These are phyloP conservation scores for Przewalskia tangutica DNA, from an alignment of 257 asterid genomes.

Conservation along the genomic window DNA sequence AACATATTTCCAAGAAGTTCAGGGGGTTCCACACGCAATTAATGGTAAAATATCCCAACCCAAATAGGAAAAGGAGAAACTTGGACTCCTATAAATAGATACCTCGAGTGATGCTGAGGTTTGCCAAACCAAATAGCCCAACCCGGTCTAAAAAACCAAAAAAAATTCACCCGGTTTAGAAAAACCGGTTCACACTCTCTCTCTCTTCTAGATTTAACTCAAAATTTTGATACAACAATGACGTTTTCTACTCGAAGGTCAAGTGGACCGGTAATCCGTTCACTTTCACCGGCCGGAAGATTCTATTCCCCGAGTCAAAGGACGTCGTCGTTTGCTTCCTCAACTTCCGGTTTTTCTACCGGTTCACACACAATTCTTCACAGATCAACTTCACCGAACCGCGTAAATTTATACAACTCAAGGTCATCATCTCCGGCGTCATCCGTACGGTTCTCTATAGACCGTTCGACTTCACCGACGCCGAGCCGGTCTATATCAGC, in stretches of 20 bases:
- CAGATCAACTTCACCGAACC: background rate
- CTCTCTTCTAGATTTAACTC: background rate
- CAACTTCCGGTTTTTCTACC: conserved; percentile 2
- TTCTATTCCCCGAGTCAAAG: background rate
- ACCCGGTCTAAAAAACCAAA: background rate
- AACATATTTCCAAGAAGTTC: background rate
- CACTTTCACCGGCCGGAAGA: conserved; percentile 6
- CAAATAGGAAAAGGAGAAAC: background rate
- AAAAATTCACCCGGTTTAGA: background rate
- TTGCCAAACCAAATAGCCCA: conserved; percentile 29
- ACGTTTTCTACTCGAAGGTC: conserved; percentile 11
- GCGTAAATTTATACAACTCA: background rate
- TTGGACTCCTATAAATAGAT: conserved; percentile 35
- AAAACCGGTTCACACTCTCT: background rate
- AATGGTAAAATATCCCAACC: background rate
- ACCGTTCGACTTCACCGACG: conserved; percentile 15
- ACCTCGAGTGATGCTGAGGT: conserved; percentile 19
- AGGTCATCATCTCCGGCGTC: background rate
- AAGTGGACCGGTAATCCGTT: conserved; percentile 4
- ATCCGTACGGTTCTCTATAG: conserved; percentile 7
- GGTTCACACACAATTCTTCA: background rate
- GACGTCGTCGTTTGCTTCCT: background rate
- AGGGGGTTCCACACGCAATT: background rate
- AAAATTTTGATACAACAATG: conserved; percentile 7
- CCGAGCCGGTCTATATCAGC: conserved; percentile 28